Percentiles rank a stretch among this genome's conserved stretches.
Conservation (phyloP, 2,329 filamentous ascomycete species). For the Xylaria sp. region DNA sequence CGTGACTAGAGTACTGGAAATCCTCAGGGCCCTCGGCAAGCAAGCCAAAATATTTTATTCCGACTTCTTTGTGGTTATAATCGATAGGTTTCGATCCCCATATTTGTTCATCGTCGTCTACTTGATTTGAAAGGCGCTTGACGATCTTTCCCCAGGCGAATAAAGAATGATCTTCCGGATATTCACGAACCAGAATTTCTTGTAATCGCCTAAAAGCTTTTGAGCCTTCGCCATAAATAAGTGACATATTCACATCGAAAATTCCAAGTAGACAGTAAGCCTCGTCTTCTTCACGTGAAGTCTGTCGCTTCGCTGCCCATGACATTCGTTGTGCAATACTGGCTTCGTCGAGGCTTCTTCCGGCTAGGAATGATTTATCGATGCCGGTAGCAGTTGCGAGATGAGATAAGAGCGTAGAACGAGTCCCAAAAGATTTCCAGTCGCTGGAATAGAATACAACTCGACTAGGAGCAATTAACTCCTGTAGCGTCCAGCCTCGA, state of each 20-base stretch:
- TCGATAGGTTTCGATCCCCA: not conserved
- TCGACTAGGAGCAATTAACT: slow-evolving; percentile 41
- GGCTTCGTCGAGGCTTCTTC: slow-evolving; percentile 24
- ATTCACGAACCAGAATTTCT: slow-evolving; percentile 39
- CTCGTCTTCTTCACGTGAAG: slow-evolving; percentile 43
- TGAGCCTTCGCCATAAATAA: slow-evolving; percentile 47
- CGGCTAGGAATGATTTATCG: slow-evolving; percentile 35
- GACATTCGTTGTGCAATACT: slow-evolving; percentile 45
- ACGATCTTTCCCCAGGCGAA: slow-evolving; percentile 42
- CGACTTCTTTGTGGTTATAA: not conserved
- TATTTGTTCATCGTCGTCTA: not conserved
- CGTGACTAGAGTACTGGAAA: slow-evolving; percentile 18
- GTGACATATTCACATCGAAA: slow-evolving; percentile 46
- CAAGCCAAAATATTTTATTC: not conserved
- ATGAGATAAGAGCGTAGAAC: slow-evolving; percentile 35
- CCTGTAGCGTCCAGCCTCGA: slow-evolving; percentile 40
- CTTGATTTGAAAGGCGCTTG: not conserved
- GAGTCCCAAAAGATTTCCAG: slow-evolving; percentile 40
- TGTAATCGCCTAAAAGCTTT: slow-evolving; percentile 44
- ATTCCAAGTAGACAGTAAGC: slow-evolving; percentile 48
- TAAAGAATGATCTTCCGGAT: slow-evolving; percentile 42
- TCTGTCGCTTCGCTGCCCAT: slow-evolving; percentile 43
- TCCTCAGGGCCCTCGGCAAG: slow-evolving; percentile 21
- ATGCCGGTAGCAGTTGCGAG: slow-evolving; percentile 42
- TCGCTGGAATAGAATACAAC: slow-evolving; percentile 40